Base-by-base conservation (phyloP, 805 yeast genomes). In the Hanseniaspora singularis region DNA sequence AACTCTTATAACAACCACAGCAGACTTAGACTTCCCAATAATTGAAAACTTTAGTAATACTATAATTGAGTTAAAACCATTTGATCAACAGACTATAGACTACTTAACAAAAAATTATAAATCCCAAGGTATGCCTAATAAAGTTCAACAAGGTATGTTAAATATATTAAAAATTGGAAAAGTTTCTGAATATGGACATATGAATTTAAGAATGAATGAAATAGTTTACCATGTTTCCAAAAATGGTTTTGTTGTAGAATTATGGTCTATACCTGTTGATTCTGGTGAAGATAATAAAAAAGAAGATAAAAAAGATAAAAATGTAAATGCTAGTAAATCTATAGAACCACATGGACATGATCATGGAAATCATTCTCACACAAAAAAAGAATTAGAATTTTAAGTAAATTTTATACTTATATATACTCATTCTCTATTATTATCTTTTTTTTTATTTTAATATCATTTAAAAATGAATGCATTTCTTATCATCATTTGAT, bases 181-280 rank as follows among this genome's bases (percentile, higher is more conserved):
- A 1, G 63, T 85, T 30, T 76, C 85, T 47, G 65, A 61, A 9
- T 87, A 79, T 40, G 97, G 98, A 0, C 69, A 76, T 54, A 88
- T 87, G 95, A 74, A 76, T 52, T 72, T 76, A 1, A 73, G 77
- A 49, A 69, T 70, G 49, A 79, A 82, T 50, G 96, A 88, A 62
- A 80, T 74, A 61, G 86, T 95, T 4, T 89, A 88, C 65, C 79
- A 79, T 57, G 84, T 86, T 53, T 89, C 95, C 12, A 73, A 82
- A 52, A 76, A 77, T 61, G 77, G 73, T 55, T 86, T 89, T 58
- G 95, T 84, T 56, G 80, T 92, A 45, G 89, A 84, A 53, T 85
- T 79, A 56, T 92, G 96, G 95, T 85, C 95, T n/a, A 92, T 92
- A 42, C 97, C 98, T 0, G 95, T 89, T 2, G 96, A 87, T 49